Conservation (phyloP, 225 moss, liverwort and hornwort species). For the Marchantia paleacea region DNA sequence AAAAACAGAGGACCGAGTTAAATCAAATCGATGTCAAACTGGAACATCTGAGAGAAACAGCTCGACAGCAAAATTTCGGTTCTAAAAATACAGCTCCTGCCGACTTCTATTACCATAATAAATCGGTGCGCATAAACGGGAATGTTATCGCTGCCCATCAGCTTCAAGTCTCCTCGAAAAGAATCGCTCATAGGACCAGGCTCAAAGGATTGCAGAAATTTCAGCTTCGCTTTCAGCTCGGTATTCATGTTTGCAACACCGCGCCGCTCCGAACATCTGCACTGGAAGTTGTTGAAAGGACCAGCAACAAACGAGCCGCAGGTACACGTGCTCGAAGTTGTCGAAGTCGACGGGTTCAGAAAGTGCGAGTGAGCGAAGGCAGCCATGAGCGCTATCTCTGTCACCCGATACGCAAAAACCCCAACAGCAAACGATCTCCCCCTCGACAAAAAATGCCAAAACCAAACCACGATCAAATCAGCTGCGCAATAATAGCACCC, state of each 20-base stretch:
- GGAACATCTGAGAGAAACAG: not conserved
- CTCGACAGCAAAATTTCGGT: not conserved
- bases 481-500: not conserved
- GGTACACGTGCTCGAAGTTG: not conserved
- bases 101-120: not conserved
- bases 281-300: not conserved
- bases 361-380: not conserved
- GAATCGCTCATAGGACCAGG: slow-evolving; percentile 15
- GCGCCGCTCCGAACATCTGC: slow-evolving; percentile 4
- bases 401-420: not conserved
- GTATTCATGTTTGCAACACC: slow-evolving; percentile 6
- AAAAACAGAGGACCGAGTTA: not conserved
- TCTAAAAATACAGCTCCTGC: not conserved
- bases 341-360: not conserved
- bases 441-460: not conserved
- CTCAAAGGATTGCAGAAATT: slow-evolving; percentile 11
- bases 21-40: not conserved
- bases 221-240: slow-evolving; percentile 8
- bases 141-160: slow-evolving; percentile 5
- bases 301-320: not conserved
- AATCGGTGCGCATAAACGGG: slow-evolving; percentile 18
- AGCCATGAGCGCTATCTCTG: not conserved
- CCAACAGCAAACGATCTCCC: not conserved
- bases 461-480: not conserved
- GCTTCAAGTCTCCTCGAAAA: slow-evolving; percentile 15